A percentile compares a stretch with the other conserved stretches of the same genome.
Conservation (phyloP, 73 alveolate genomes). For the Symbiodinium natans region DNA sequence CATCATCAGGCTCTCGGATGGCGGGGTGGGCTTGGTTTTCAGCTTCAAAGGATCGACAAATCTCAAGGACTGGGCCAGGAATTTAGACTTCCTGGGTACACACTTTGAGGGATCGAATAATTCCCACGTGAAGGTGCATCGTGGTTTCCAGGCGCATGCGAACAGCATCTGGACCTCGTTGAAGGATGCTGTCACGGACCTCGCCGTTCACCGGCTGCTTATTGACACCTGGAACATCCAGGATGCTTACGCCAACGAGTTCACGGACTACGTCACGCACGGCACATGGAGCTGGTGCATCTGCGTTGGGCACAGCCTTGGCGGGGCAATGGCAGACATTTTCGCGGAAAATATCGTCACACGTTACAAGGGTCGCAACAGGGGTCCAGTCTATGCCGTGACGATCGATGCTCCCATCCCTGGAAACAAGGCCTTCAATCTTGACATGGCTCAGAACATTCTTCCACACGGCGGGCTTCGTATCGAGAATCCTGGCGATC, state of each 20-base stretch:
- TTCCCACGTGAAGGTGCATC: constrained; percentile 4
- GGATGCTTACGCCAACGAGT: too few relatives aligned
- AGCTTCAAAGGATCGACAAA: constrained; percentile 55
- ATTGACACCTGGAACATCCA: too few relatives aligned
- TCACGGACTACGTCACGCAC: constrained; percentile 12
- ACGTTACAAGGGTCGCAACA: background rate
- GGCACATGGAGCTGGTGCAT: constrained; percentile 36
- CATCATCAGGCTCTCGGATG: background rate
- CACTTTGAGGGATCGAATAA: background rate
- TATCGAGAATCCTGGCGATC: background rate
- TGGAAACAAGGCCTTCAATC: background rate
- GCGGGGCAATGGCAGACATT: constrained; percentile 41
- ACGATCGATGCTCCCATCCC: background rate
- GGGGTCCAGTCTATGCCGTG: background rate
- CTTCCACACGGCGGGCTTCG: background rate
- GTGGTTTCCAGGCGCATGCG: constrained; percentile 14
- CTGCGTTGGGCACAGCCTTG: constrained; percentile 41
- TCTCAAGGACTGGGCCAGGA: constrained; percentile 16
- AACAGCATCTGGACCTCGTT: background rate
- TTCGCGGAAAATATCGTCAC: background rate
- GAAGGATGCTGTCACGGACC: background rate
- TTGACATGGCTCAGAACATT: background rate
- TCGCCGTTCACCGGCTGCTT: too few relatives aligned
- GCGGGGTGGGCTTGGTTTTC: background rate
- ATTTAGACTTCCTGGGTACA: background rate